phyloP scores from a whole-genome alignment of 345 rosid species.

The Turritis glabra region DNA sequence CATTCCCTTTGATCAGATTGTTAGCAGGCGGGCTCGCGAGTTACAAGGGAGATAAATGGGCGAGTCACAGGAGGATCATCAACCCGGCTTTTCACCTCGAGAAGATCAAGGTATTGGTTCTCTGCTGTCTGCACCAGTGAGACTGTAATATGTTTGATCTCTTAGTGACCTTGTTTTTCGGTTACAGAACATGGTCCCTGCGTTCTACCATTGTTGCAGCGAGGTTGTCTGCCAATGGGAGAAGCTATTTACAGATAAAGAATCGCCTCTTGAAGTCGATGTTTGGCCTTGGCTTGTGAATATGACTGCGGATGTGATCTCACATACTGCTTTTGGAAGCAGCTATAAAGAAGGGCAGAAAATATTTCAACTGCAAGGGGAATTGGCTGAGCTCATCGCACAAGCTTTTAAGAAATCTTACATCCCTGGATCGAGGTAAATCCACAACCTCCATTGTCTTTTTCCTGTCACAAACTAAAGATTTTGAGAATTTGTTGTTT shows the following conservation, averaged over 20 bases:
- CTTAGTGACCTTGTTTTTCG: neutral
- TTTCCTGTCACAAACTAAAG: neutral
- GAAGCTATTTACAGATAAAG: conserved; percentile 28
- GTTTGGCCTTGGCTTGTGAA: conserved; percentile 46
- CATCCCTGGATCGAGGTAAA: conserved; percentile 42
- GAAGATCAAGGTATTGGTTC: conserved; percentile 48
- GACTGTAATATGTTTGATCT: neutral
- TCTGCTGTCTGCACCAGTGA: neutral
- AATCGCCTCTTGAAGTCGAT: conserved; percentile 35
- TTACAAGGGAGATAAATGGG: conserved; percentile 52
- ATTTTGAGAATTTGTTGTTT: neutral
- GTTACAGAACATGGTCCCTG: conserved; percentile 45
- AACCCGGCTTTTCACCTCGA: conserved; percentile 56
- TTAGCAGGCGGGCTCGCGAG: conserved; percentile 41
- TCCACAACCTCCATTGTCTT: neutral
- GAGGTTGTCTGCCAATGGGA: conserved; percentile 37
- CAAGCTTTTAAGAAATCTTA: conserved; percentile 40
- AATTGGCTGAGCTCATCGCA: conserved; percentile 31
- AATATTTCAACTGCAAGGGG: conserved; percentile 39
- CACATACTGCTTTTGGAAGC: conserved; percentile 47
- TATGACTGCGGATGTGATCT: conserved; percentile 46
- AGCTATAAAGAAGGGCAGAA: conserved; percentile 47
- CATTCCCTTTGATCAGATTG: conserved; percentile 35
- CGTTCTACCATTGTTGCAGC: conserved; percentile 35
- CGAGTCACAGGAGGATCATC: conserved; percentile 48